Evolutionary conservation across 2,329 filamentous ascomycete genomes (phyloP).

Genomic region (Beauveria sp.): DNA sequence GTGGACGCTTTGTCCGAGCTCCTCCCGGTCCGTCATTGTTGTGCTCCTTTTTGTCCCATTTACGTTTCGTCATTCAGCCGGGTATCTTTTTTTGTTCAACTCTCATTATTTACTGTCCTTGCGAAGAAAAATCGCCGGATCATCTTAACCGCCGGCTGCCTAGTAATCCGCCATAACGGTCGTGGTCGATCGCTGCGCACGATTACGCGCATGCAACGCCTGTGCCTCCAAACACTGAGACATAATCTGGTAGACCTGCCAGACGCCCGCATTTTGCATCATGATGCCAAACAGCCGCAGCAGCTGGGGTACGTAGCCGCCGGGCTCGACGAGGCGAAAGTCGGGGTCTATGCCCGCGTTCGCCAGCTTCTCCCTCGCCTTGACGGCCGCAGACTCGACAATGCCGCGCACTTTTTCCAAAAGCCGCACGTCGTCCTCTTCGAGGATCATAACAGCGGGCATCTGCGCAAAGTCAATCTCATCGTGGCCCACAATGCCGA

Average conservation of each 20-base stretch:
- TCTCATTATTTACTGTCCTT: neutral
- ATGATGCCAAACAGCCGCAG: constrained; percentile 78
- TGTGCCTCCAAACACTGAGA: constrained; percentile 48
- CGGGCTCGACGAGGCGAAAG: constrained; percentile 50
- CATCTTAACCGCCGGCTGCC: too few relatives aligned
- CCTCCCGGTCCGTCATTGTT: neutral
- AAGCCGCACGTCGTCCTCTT: constrained; percentile 85
- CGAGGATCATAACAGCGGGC: constrained; percentile 80
- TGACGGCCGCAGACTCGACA: constrained; percentile 66
- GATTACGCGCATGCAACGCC: constrained; percentile 22
- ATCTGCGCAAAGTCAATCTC: constrained; percentile 72
- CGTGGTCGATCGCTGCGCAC: constrained; percentile 1
- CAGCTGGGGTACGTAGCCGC: constrained; percentile 78
- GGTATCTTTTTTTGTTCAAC: neutral
- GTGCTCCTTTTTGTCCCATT: neutral
- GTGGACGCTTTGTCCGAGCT: neutral
- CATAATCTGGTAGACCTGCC: constrained; percentile 62
- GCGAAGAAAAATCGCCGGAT: neutral
- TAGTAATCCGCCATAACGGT: neutral
- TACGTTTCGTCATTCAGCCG: neutral
- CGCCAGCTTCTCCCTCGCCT: constrained; percentile 54
- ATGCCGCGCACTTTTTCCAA: constrained; percentile 77
- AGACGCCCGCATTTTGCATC: constrained; percentile 82
- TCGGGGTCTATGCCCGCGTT: constrained; percentile 46
- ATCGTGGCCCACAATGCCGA: constrained; percentile 80